Base-by-base conservation (phyloP, 805 yeast species). In the Myxozyma mucilagina region DNA sequence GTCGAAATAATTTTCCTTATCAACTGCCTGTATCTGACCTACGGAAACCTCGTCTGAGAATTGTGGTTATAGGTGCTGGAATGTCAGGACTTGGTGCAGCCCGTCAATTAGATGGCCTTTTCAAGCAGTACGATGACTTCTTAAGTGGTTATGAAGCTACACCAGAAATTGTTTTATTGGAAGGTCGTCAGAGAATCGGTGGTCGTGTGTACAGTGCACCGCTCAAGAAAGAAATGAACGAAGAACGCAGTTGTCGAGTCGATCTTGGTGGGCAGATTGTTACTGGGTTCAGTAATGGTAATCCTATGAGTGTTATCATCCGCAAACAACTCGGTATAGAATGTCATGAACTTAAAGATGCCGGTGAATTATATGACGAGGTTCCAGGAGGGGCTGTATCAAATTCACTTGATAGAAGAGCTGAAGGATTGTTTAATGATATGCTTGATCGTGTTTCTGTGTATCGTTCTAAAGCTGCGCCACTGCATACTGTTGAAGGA, bases 31-130 rank as follows among this genome's bases (percentile, higher is more conserved):
- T 67, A 59, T 52, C 71, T 64, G 7, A 70, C 65, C 11, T 55
- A 35, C 70, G 72, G 56, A 65, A 69, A 55, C 77, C 77, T 1
- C 64, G 79, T 11, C 71, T 72, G 47, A 73, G 78, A 2, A 84
- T 94, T 55, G 82, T 91, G 41, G 84, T 93, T 47, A 87, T 90
- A 69, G 99, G 99, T 68, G 97, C 98, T 6, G 99, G 99, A 53
- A 87, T 96, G 59, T 97, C 99, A 31, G 99, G 99, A 67, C 78
- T 94, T 51, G 96, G 97, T 69, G 88, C 93, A 73, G 97, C 98
- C 31, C 94, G 96, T 73, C 98, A 93, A 79, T 85, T 93, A 54
- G 93, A 85, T 54, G 89, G 86, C 74, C 94, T 77, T 24, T 66
- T 75, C 47, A 66, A 70, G 31, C 69, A 75, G 39, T 76, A 76